Conservation (phyloP, 257 asterid genomes). For the Verbascum thapsus region DNA sequence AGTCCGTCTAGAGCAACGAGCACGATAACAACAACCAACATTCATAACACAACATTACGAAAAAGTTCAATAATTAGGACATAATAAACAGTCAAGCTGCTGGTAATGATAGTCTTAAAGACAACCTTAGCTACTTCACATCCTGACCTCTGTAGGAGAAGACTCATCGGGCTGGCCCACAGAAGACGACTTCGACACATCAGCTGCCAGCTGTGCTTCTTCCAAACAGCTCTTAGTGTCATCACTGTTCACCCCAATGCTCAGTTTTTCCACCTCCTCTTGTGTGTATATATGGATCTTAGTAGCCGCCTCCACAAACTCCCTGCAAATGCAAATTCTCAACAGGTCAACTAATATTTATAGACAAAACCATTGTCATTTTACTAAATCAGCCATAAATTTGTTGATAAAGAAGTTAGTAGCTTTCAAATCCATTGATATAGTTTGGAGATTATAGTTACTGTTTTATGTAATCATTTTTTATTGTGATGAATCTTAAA, state of each 20-base stretch:
- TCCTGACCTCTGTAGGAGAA: slow-evolving; percentile 49
- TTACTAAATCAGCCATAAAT: background rate
- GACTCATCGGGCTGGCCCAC: slow-evolving; percentile 67
- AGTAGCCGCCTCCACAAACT: slow-evolving; percentile 75
- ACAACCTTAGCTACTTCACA: slow-evolving; percentile 38
- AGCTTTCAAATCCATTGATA: no score
- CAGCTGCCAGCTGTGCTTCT: slow-evolving; percentile 60
- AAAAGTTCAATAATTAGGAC: slow-evolving; percentile 20
- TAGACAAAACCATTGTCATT: background rate
- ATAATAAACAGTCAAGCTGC: slow-evolving; percentile 9
- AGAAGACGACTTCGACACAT: slow-evolving; percentile 78
- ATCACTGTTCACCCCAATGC: slow-evolving; percentile 70
- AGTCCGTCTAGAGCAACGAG: slow-evolving; percentile 3
- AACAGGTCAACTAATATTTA: slow-evolving; percentile 9
- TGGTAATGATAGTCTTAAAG: background rate
- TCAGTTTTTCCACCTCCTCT: slow-evolving; percentile 91
- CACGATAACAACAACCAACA: background rate
- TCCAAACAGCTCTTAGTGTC: slow-evolving; percentile 95
- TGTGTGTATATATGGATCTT: slow-evolving; percentile 89
- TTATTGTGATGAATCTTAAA: no score
- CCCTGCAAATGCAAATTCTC: slow-evolving; percentile 50
- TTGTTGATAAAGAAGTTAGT: no score
- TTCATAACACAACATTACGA: background rate
- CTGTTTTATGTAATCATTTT: no score
- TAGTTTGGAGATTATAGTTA: no score